Conservation (phyloP, 2,329 filamentous ascomycete species). For the Ophiostoma pallidulum region DNA sequence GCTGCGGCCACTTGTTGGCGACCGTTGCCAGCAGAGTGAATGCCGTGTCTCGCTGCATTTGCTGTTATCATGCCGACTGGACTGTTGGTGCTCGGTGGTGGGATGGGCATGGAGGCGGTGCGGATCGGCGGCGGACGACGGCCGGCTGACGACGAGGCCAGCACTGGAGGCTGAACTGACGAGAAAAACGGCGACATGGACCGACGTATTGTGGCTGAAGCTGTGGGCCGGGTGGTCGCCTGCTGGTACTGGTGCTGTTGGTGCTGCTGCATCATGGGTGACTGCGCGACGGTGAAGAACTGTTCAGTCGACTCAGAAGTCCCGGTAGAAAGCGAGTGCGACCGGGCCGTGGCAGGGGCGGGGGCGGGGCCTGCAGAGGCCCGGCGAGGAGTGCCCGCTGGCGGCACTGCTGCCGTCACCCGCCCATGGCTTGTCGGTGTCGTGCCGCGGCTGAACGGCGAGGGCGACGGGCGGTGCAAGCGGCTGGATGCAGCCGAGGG, state of each 20-base stretch:
- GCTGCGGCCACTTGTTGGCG: slow-evolving; percentile 6
- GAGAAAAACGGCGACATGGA: slow-evolving; percentile 15
- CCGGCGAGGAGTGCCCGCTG: neutral
- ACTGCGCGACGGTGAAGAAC: slow-evolving; percentile 28
- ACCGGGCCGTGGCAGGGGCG: neutral
- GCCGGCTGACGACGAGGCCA: neutral
- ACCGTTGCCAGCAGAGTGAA: slow-evolving; percentile 31
- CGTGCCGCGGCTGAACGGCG: slow-evolving; percentile 8
- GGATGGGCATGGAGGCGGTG: slow-evolving; percentile 41
- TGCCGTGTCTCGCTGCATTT: slow-evolving; percentile 33
- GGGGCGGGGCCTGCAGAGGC: slow-evolving; percentile 22
- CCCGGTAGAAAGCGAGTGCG: slow-evolving; percentile 4
- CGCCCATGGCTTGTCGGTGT: neutral
- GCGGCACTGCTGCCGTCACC: too few species aligned
- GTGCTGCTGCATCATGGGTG: slow-evolving; percentile 24
- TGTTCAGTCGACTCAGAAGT: slow-evolving; percentile 28
- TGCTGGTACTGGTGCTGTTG: slow-evolving; percentile 15
- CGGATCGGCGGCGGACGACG: slow-evolving; percentile 38
- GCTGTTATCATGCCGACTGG: too few species aligned
- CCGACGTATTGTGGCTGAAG: neutral
- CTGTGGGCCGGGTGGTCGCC: slow-evolving; percentile 3
- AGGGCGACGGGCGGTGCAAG: slow-evolving; percentile 2
- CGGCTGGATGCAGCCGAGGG: neutral
- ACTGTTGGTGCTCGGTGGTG: too few species aligned
- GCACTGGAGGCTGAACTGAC: neutral